Evolutionary conservation across 805 yeast genomes (phyloP).

Genomic region (Cyberlindnera amylophila): DNA sequence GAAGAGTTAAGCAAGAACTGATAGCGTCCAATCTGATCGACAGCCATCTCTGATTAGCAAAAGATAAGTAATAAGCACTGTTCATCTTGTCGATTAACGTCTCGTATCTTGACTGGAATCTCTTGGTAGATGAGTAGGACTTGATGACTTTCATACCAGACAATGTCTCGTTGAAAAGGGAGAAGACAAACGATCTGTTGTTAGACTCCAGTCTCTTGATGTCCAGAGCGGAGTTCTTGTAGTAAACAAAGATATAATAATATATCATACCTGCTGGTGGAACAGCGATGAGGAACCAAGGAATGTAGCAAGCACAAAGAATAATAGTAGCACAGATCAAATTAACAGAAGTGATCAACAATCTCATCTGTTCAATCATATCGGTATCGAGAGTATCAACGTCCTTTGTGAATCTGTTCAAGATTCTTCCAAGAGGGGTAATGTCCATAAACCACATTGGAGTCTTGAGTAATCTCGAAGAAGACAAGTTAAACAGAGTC

Average conservation of each 20-base stretch:
- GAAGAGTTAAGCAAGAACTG: conserved; percentile 47
- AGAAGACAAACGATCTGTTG: conserved; percentile 66
- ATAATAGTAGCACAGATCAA: conserved; percentile 60
- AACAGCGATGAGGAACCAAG: conserved; percentile 69
- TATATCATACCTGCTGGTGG: conserved; percentile 47
- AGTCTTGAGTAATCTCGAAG: conserved; percentile 54
- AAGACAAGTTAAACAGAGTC: conserved; percentile 53
- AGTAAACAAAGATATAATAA: conserved; percentile 45
- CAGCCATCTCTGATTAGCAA: conserved; percentile 73
- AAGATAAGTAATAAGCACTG: conserved; percentile 57
- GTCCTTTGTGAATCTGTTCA: conserved; percentile 83
- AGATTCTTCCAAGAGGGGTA: conserved; percentile 80
- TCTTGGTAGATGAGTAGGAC: conserved; percentile 44
- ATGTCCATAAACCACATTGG: conserved; percentile 84
- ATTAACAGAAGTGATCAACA: conserved; percentile 48
- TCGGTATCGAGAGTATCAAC: conserved; percentile 81
- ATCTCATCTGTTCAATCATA: conserved; percentile 62
- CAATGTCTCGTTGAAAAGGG: conserved; percentile 47
- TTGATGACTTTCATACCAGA: conserved; percentile 64
- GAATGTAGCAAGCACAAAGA: conserved; percentile 65
- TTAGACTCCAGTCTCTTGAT: conserved; percentile 72
- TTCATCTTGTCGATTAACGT: conserved; percentile 56
- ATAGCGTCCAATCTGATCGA: conserved; percentile 55
- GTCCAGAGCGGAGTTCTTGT: conserved; percentile 72
- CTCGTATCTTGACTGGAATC: conserved; percentile 47